A percentile compares a stretch with the other conserved stretches of the same genome.
Evolutionary conservation across 1,139 yeast genomes (phyloP).

Genomic region (Nakaseomyces bracarensis): DNA sequence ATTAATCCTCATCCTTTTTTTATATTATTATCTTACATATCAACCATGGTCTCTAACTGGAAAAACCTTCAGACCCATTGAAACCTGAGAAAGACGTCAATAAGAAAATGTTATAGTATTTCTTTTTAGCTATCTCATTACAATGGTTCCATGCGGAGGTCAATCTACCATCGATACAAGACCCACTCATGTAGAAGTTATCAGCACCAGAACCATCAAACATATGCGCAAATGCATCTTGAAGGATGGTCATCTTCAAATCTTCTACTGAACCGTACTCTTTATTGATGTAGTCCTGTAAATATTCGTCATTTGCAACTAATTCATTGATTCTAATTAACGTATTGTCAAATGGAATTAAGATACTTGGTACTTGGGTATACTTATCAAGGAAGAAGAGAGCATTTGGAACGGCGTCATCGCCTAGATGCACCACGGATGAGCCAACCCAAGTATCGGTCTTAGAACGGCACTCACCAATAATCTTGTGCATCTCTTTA

Average conservation of each 20-base stretch:
- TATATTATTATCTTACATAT: background rate
- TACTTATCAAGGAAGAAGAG: constrained; percentile 66
- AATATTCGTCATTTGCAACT: constrained; percentile 41
- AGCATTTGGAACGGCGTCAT: constrained; percentile 72
- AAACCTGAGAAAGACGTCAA: constrained; percentile 70
- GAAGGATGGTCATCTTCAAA: constrained; percentile 45
- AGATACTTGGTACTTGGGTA: constrained; percentile 62
- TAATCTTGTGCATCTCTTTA: constrained; percentile 58
- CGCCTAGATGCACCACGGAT: constrained; percentile 68
- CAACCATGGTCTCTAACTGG: too few species aligned
- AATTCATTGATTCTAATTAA: constrained; percentile 44
- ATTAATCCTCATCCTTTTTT: background rate
- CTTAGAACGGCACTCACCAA: constrained; percentile 50
- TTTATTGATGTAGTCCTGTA: constrained; percentile 42
- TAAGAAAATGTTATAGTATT: constrained; percentile 53
- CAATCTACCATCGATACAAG: constrained; percentile 69
- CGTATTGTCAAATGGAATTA: constrained; percentile 58
- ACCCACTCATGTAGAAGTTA: constrained; percentile 69
- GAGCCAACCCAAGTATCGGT: constrained; percentile 69
- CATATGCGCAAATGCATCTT: constrained; percentile 66
- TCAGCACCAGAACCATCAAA: constrained; percentile 76
- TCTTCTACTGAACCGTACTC: constrained; percentile 50
- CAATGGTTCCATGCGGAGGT: constrained; percentile 80
- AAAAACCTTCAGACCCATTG: constrained; percentile 55
- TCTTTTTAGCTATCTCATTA: constrained; percentile 54